Percentiles rank a stretch among this genome's conserved stretches.
Conservation (phyloP, 768 basidiomycete genomes). For the Nidularia sp. region DNA sequence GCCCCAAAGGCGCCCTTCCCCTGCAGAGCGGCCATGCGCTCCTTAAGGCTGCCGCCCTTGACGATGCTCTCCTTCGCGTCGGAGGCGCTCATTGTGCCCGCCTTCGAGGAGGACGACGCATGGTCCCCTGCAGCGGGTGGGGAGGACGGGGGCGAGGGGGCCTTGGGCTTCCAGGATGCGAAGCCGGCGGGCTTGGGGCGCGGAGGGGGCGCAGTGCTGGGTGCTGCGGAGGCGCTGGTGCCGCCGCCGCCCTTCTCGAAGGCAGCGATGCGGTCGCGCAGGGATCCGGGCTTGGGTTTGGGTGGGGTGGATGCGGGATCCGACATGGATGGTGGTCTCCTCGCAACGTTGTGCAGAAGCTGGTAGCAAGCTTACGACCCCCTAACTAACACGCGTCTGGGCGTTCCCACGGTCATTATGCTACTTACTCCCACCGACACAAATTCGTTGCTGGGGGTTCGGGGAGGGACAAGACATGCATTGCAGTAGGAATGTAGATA, state of each 20-base stretch:
- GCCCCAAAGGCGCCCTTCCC: constrained; percentile 78
- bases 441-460: no score
- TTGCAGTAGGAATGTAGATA: no score
- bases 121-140: constrained; percentile 11
- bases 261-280: constrained; percentile 86
- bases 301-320: constrained; percentile 49
- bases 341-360: no score
- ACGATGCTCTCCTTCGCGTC: constrained; percentile 89
- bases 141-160: constrained; percentile 46
- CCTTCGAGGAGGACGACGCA: constrained; percentile 14
- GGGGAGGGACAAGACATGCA: no score
- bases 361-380: no score
- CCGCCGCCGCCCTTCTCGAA: constrained; percentile 53
- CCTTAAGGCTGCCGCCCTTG: constrained; percentile 78
- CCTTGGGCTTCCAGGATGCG: constrained; percentile 66
- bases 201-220: constrained; percentile 37
- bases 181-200: constrained; percentile 67
- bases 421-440: no score
- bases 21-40: constrained; percentile 92
- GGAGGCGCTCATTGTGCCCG: constrained; percentile 67
- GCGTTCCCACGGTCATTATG: no score
- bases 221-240: constrained; percentile 32
- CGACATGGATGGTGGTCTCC: constrained; percentile 38
- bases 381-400: no score
- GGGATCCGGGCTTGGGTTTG: constrained; percentile 68